Evolutionary conservation across 495 filamentous ascomycete species (phyloP).

Genomic region (Pyrenopolyporus hunteri): DNA sequence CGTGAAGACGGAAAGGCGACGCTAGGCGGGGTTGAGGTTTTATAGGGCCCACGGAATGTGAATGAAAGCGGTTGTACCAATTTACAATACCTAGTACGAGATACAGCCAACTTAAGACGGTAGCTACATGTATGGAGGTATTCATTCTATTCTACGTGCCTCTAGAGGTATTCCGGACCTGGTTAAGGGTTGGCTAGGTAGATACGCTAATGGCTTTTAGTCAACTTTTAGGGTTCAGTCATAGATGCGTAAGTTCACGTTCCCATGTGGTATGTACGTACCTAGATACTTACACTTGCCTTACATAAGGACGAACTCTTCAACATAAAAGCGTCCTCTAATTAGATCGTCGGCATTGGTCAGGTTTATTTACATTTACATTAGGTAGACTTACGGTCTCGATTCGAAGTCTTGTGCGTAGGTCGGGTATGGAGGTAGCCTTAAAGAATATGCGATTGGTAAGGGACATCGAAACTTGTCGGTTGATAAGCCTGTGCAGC

Average conservation of each 20-base stretch:
- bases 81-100: not conserved
- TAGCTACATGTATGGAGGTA: too few species aligned
- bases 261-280: not conserved
- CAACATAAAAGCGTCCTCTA: slow-evolving; percentile 1
- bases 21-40: slow-evolving; percentile 1
- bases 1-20: not conserved
- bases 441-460: too few species aligned
- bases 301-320: too few species aligned
- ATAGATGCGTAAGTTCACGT: not conserved
- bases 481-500: not conserved
- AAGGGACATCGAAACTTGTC: too few species aligned
- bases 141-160: too few species aligned
- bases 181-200: slow-evolving; percentile 10
- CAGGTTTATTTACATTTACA: too few species aligned
- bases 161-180: slow-evolving; percentile 28
- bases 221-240: not conserved
- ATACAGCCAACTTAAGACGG: too few species aligned
- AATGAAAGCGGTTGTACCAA: slow-evolving; percentile 36
- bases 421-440: too few species aligned
- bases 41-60: slow-evolving; percentile 11
- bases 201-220: not conserved
- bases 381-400: not conserved
- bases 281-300: not conserved
- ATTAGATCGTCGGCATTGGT: slow-evolving; percentile 16
- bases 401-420: not conserved